Percentiles rank a stretch among this genome's conserved stretches.
phyloP scores from a whole-genome alignment of 768 basidiomycete species.

The Mycena albidolilacea region DNA sequence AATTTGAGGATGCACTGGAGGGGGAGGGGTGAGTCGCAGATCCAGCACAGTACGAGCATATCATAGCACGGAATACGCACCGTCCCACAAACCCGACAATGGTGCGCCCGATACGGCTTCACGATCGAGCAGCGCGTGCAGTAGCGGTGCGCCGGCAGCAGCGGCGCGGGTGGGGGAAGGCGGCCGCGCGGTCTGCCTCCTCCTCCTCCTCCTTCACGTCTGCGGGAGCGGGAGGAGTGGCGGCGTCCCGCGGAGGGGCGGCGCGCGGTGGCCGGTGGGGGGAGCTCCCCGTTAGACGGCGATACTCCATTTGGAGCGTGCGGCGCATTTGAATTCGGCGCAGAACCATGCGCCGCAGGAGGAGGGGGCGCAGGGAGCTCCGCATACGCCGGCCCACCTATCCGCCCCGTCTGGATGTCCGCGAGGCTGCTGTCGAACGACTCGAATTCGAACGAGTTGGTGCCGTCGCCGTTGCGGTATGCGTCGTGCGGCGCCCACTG shows the following conservation, averaged over 20 bases:
- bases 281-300: too few species aligned
- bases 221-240: too few species aligned
- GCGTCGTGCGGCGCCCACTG: conserved; percentile 25
- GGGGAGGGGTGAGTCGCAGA: too few species aligned
- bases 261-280: too few species aligned
- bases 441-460: neutral
- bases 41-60: too few species aligned
- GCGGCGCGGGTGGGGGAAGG: neutral
- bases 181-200: neutral
- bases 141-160: neutral
- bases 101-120: conserved; percentile 84
- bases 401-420: conserved; percentile 44
- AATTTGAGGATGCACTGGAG: conserved; percentile 83
- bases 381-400: conserved; percentile 62
- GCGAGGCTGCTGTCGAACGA: conserved; percentile 17
- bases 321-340: too few species aligned
- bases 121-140: conserved; percentile 65
- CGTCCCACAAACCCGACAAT: conserved; percentile 86
- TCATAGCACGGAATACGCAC: neutral
- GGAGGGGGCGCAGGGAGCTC: conserved; percentile 35
- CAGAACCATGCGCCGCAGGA: neutral
- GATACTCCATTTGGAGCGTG: too few species aligned
- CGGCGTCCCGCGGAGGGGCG: too few species aligned
- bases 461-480: neutral
- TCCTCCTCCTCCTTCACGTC: too few species aligned